Conservation (phyloP, 352 stramenopile genomes). For the Phytophthora pinifolia region DNA sequence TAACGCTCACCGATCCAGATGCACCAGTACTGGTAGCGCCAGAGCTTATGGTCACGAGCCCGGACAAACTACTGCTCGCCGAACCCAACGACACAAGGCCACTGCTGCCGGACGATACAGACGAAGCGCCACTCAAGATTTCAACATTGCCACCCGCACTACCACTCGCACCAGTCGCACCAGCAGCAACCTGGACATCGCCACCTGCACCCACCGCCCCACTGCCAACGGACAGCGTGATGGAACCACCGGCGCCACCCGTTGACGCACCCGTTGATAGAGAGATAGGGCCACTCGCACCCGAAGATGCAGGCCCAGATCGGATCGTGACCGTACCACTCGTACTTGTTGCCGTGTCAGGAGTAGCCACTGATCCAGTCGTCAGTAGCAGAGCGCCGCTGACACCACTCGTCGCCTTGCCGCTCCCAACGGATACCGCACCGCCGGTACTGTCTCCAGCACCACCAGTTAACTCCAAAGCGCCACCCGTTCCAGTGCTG, state of each 20-base stretch:
- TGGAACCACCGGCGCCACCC: too few relatives aligned
- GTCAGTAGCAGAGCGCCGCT: conserved; percentile 10
- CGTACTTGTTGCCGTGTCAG: background rate
- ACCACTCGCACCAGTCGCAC: too few relatives aligned
- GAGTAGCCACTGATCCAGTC: background rate
- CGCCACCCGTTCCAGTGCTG: conserved; percentile 18
- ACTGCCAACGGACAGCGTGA: too few relatives aligned
- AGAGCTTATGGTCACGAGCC: conserved; percentile 4
- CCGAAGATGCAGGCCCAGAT: conserved; percentile 16
- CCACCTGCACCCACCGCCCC: too few relatives aligned
- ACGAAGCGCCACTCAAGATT: too few relatives aligned
- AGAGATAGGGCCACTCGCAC: conserved; percentile 9
- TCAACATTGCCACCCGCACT: too few relatives aligned
- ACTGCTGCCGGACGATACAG: background rate
- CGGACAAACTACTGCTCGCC: conserved; percentile 27
- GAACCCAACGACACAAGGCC: conserved; percentile 26
- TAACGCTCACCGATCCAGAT: conserved; percentile 30
- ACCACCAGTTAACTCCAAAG: conserved; percentile 14
- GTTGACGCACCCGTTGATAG: background rate
- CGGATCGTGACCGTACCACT: conserved; percentile 26
- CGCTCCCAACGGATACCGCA: conserved; percentile 20
- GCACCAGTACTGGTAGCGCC: conserved; percentile 23
- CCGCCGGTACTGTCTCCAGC: conserved; percentile 20
- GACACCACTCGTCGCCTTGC: conserved; percentile 2
- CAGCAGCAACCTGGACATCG: too few relatives aligned